A percentile compares a stretch with the other conserved stretches of the same genome.
Conservation (phyloP, 345 rosid species). For the Salix suchowensis region DNA sequence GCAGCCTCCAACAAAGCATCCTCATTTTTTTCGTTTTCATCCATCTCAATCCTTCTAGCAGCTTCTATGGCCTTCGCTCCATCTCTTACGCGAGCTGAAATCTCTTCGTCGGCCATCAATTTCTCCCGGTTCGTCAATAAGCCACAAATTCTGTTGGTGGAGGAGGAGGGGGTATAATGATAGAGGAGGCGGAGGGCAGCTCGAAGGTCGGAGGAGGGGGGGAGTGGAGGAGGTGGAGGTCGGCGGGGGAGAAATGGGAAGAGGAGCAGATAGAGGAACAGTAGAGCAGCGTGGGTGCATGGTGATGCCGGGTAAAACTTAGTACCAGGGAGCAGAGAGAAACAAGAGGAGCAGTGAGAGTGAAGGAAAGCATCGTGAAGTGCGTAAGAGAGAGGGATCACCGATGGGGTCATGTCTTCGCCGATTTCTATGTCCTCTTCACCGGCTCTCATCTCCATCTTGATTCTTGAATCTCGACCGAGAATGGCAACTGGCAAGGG, state of each 20-base stretch:
- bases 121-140: conserved; percentile 55
- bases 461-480: neutral
- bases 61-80: conserved; percentile 43
- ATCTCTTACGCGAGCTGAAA: conserved; percentile 28
- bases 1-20: conserved; percentile 34
- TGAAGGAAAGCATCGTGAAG: conserved; percentile 50
- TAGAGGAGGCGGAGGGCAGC: conserved; percentile 63
- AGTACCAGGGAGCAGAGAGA: conserved; percentile 30
- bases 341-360: conserved; percentile 52
- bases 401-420: conserved; percentile 46
- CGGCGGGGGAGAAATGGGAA: conserved; percentile 18
- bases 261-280: conserved; percentile 45
- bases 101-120: conserved; percentile 28
- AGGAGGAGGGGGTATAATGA: conserved; percentile 10
- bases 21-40: neutral
- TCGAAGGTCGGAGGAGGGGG: conserved; percentile 40
- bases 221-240: conserved; percentile 16
- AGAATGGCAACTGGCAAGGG: too few relatives aligned
- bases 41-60: conserved; percentile 19
- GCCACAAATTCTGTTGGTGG: conserved; percentile 24
- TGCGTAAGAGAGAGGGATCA: conserved; percentile 48
- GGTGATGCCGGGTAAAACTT: neutral
- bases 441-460: conserved; percentile 47
- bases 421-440: conserved; percentile 38
- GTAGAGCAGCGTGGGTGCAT: conserved; percentile 12